A percentile compares a stretch with the other conserved stretches of the same genome.
phyloP scores from a whole-genome alignment of 2,329 filamentous ascomycete species.

The Claviceps monticola region DNA sequence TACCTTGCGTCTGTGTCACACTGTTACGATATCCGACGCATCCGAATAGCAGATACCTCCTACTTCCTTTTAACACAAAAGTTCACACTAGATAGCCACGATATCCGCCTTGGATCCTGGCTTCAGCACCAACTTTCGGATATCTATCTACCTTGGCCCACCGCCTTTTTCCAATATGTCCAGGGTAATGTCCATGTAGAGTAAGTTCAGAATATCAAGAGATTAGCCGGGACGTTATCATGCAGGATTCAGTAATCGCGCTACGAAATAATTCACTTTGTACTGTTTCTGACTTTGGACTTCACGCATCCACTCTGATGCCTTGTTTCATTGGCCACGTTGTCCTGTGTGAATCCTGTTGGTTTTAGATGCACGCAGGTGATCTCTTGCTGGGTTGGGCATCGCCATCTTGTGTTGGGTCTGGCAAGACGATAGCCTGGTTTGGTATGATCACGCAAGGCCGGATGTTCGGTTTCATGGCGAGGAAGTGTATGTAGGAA shows the following conservation, averaged over 20 bases:
- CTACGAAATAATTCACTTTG: conserved; percentile 11
- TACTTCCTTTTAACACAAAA: neutral
- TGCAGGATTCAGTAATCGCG: conserved; percentile 14
- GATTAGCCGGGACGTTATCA: conserved; percentile 11
- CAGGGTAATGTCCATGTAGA: conserved; percentile 17
- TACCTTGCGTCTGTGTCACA: neutral
- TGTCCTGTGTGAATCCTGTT: neutral
- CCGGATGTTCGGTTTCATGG: too few species aligned
- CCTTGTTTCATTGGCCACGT: neutral
- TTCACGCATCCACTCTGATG: neutral
- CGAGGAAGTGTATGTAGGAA: too few species aligned
- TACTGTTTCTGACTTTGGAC: neutral
- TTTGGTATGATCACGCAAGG: too few species aligned
- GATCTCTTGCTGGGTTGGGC: too few species aligned
- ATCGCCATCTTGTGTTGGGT: too few species aligned
- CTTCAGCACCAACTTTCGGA: neutral
- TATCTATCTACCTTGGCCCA: neutral
- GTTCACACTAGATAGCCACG: neutral
- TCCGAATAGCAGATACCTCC: conserved; percentile 2
- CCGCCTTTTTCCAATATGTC: conserved; percentile 6
- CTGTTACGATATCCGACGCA: neutral
- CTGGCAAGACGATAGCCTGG: too few species aligned
- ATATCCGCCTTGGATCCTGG: neutral
- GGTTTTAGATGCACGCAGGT: too few species aligned
- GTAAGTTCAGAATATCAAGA: conserved; percentile 16